A percentile compares a stretch with the other conserved stretches of the same genome.
These are phyloP conservation scores for Coccinonectria pachysandricola DNA, from an alignment of 2,329 filamentous ascomycete species.

Conservation along the genomic window DNA sequence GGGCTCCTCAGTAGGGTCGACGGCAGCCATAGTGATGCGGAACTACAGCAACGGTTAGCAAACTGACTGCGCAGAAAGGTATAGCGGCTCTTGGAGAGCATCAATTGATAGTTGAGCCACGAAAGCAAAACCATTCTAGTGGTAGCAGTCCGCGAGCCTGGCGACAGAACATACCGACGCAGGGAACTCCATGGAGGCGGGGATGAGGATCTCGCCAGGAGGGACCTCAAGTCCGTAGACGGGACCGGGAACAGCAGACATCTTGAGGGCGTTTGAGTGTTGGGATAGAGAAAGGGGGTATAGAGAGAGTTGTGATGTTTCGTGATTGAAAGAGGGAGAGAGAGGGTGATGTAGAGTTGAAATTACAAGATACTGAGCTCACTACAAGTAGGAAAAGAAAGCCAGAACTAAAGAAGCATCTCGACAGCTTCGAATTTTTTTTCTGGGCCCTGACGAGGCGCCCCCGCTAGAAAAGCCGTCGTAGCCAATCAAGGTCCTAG, in stretches of 20 bases:
- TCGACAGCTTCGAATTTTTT: slow-evolving; percentile 26
- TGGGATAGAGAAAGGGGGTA: slow-evolving; percentile 2
- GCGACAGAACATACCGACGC: slow-evolving; percentile 75
- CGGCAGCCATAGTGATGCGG: slow-evolving; percentile 95
- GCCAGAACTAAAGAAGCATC: slow-evolving; percentile 13
- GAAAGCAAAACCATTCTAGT: slow-evolving; percentile 3
- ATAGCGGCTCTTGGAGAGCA: not conserved
- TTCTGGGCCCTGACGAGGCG: slow-evolving; percentile 12
- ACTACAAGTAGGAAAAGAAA: too few relatives aligned
- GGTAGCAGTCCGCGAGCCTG: too few relatives aligned
- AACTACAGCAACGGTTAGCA: slow-evolving; percentile 48
- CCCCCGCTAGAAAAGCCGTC: slow-evolving; percentile 1
- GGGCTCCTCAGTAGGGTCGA: slow-evolving; percentile 75
- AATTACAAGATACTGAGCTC: too few relatives aligned
- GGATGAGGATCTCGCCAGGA: slow-evolving; percentile 70
- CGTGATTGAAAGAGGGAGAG: not conserved
- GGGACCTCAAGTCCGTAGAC: slow-evolving; percentile 91
- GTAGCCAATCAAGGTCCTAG: slow-evolving; percentile 18
- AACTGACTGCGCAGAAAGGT: slow-evolving; percentile 1
- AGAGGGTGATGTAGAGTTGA: slow-evolving; percentile 2
- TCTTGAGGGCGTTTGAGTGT: slow-evolving; percentile 28
- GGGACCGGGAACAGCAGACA: slow-evolving; percentile 58
- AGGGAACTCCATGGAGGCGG: slow-evolving; percentile 67
- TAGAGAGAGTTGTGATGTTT: slow-evolving; percentile 3
- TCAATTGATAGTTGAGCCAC: too few relatives aligned